Evolutionary conservation across 306 rosid species (phyloP), one percentile per base, ranked within the genome.

Genomic region (Quercus gilva): DNA sequence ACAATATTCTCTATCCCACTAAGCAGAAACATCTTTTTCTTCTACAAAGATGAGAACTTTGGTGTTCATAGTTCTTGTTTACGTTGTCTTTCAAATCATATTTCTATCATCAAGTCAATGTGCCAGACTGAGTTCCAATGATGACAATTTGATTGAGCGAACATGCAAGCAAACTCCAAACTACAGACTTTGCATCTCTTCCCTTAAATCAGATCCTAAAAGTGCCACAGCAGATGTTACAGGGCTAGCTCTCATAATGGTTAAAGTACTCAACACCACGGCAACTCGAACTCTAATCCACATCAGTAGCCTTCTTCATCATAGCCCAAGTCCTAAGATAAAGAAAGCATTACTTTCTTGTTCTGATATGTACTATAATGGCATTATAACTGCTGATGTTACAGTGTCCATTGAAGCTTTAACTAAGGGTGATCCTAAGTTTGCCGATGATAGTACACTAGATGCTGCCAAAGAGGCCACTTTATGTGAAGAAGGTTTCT

Each of bases 151-250:
- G 60, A 80, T 90, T 0, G 69, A 79, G 17, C 51, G 77, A 79
- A 87, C 87, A 37, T 88, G 94, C 83, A 75, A 60, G 56, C 31
- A 81, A n/a, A 92, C 94, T 2, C 94, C 91, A 11, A 43, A 78
- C 13, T 70, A 61, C 26, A 25, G 58, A 20, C 71, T 84, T 7
- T 91, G 90, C 37, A 25, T 76, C 19, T 73, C 83, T 0, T 73
- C 63, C 41, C 86, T 89, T 63, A 14, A 45, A 58, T 45, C 89
- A 1, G 87, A 86, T 28, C 84, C 87, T 3, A 17, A 55, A 6
- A 85, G 91, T 76, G 7, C 74, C 0, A 6, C 6, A 0, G 76
- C 90, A 23, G 85, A 87, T 65, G 55, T 80, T n/a, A 7, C 53
- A 13, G 91, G 80, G 11, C 79, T 88, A 1, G 86, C 79, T 25